Base-by-base conservation (phyloP, 345 rosid species). In the Draba incana region DNA sequence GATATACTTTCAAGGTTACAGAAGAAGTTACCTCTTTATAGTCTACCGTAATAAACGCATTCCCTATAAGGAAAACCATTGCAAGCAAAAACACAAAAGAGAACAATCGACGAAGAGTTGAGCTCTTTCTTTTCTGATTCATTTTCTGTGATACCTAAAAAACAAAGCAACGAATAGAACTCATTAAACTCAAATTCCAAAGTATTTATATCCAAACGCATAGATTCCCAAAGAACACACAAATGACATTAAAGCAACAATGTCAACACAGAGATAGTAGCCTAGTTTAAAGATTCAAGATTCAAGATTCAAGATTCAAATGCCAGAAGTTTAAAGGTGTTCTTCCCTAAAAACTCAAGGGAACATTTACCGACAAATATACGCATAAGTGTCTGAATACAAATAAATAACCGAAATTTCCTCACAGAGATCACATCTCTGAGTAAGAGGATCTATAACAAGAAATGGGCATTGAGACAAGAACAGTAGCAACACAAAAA, bases 61-160 rank as follows among this genome's bases (percentile, higher is more conserved):
- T 79, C 27, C 84, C 82, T 7, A 80, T 50, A 68, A 83, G 79
- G 72, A 84, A 80, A 61, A 78, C 75, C 33, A 78, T 75, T 64
- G 80, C 74, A 35, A 85, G 79, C 56, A 80, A 73, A 30, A 77
- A 13, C 53, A 84, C 50, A 15, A 75, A 33, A 52, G 71, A 67
- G 61, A 85, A 69, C 57, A 81, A 38, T 9, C 79, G 39, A 39
- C 64, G 71, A 69, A 77, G 74, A 74, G 71, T 73, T 46, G 71
- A 64, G 52, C 47, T 69, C 23, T 66, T 80, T 74, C 79, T 79
- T 73, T 60, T 82, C 5, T 75, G 45, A 42, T 78, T 81, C 68
- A 60, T 39, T 69, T 49, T 80, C 11, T 24, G 48, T 50, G 69
- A 60, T 59, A 67, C 77, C 84, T 82, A 80, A 33, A 28, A 77